phyloP scores from a whole-genome alignment of 2,329 filamentous ascomycete species.

The Magnaporthiopsis incrustans region DNA sequence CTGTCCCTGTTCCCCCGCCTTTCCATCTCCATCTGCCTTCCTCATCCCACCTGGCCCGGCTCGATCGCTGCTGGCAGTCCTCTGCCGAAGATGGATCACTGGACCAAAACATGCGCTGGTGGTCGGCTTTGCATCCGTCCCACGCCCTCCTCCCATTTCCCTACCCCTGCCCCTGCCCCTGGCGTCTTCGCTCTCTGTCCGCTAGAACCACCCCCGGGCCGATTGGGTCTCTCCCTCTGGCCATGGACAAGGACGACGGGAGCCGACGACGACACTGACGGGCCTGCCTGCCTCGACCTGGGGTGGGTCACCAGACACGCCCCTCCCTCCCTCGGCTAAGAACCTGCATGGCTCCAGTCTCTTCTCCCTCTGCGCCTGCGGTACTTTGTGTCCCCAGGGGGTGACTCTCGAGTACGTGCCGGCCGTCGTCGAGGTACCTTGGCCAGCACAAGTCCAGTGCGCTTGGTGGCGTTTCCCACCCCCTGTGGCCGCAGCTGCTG shows the following conservation, averaged over 20 bases:
- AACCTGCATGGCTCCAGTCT: neutral
- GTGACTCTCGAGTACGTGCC: neutral
- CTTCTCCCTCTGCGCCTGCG: neutral
- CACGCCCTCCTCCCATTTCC: neutral
- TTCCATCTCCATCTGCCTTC: neutral
- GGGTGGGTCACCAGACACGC: neutral
- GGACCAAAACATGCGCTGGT: neutral
- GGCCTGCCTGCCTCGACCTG: neutral
- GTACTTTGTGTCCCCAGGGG: neutral
- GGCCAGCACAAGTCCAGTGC: neutral
- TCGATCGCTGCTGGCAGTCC: slow-evolving; percentile 2
- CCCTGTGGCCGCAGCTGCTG: neutral
- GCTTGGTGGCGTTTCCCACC: neutral
- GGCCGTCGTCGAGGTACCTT: neutral
- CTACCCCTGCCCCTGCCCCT: too few relatives aligned
- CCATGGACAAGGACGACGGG: too few relatives aligned
- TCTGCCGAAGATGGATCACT: slow-evolving; percentile 4
- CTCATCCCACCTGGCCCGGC: neutral
- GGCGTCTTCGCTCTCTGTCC: too few relatives aligned
- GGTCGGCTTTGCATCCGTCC: neutral
- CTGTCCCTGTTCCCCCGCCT: slow-evolving; percentile 2
- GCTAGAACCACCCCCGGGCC: neutral
- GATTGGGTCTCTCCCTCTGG: neutral
- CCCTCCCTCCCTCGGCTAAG: neutral
- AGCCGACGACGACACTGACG: neutral